Evolutionary conservation across 805 yeast species (phyloP).

Genomic region (Wickerhamomyces ciferrii): DNA sequence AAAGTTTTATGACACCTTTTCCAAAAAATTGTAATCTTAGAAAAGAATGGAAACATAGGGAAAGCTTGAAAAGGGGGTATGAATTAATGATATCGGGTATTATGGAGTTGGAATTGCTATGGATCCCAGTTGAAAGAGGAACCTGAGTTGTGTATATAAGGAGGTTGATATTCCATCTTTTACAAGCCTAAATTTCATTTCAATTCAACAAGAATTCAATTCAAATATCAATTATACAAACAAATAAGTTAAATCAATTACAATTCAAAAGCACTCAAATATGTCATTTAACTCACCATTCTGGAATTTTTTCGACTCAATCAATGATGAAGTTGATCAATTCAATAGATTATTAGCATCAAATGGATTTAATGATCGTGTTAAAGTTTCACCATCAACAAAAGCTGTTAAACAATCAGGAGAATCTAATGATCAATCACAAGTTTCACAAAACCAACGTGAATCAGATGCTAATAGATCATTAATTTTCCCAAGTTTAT

Average conservation of each 20-base stretch:
- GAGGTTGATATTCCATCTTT: not conserved
- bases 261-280: not conserved
- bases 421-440: not conserved
- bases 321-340: constrained; percentile 35
- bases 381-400: constrained; percentile 15
- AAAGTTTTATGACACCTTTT: too few species aligned
- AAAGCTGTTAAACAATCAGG: constrained; percentile 4
- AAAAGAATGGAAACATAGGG: too few species aligned
- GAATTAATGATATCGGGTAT: too few species aligned
- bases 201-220: not conserved
- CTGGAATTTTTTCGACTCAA: constrained; percentile 36
- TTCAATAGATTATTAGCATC: constrained; percentile 29
- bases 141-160: not conserved
- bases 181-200: not conserved
- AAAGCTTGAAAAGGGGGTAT: too few species aligned
- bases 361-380: constrained; percentile 20
- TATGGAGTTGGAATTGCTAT: not conserved
- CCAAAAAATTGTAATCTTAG: too few species aligned
- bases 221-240: not conserved
- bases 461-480: constrained; percentile 1
- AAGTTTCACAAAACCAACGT: constrained; percentile 6
- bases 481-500: constrained; percentile 17
- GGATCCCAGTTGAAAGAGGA: not conserved
- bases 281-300: constrained; percentile 37
- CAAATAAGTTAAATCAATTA: too few species aligned